These are phyloP conservation scores for Mucuna pruriens DNA, from an alignment of 306 rosid species.

Conservation along the genomic window DNA sequence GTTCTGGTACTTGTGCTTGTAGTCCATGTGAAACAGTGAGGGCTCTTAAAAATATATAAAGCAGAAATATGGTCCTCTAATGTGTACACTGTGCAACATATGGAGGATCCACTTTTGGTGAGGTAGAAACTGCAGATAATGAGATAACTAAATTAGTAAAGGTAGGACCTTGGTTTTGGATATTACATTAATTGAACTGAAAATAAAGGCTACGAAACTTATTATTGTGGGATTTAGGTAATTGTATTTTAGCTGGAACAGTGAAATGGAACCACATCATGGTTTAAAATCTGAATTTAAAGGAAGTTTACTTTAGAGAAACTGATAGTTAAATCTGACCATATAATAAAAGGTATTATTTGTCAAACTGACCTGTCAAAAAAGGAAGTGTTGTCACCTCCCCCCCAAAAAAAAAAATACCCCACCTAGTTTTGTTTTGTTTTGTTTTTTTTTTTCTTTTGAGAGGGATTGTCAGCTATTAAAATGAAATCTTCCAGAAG, in stretches of 20 bases:
- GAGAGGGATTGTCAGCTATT: background rate
- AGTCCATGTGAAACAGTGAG: conserved; percentile 7
- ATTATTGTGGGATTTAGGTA: background rate
- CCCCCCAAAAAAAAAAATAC: too few relatives aligned
- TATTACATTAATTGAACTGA: background rate
- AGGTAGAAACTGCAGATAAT: background rate
- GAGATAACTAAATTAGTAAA: background rate
- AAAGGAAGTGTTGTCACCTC: background rate
- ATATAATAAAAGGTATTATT: background rate
- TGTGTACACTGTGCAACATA: conserved; percentile 2
- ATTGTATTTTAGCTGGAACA: background rate
- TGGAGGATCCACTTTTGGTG: background rate
- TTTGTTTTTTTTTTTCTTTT: background rate
- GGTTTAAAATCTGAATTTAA: background rate
- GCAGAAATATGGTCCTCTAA: background rate
- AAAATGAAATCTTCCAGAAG: background rate
- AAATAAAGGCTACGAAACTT: background rate
- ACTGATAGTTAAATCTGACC: background rate
- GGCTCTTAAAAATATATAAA: conserved; percentile 10
- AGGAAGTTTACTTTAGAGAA: background rate
- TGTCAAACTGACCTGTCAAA: conserved; percentile 18
- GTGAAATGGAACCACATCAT: background rate
- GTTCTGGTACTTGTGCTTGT: background rate
- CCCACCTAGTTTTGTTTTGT: too few relatives aligned
- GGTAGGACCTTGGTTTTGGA: background rate